A percentile compares a stretch with the other conserved stretches of the same genome.
Evolutionary conservation across 2,329 filamentous ascomycete genomes (phyloP).

Genomic region (Fragosphaeria purpurea): DNA sequence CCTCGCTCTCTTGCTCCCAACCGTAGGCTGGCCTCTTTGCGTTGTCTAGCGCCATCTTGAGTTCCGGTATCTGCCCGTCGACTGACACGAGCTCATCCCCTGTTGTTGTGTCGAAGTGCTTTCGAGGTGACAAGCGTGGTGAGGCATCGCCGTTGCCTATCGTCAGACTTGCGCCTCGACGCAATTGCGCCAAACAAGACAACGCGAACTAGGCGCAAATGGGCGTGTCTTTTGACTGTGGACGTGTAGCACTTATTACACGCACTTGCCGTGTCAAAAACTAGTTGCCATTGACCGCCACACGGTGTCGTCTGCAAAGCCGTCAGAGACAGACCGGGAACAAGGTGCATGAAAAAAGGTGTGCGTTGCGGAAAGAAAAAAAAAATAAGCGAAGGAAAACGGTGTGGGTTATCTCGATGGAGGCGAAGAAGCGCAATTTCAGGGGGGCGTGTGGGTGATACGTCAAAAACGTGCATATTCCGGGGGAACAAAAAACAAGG

Average conservation of each 20-base stretch:
- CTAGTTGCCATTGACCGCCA: no score
- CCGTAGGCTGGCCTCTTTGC: no score
- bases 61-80: neutral
- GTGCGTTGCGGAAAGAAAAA: neutral
- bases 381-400: neutral
- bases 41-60: no score
- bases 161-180: conserved; percentile 9
- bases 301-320: no score
- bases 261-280: no score
- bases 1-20: no score
- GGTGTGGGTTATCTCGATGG: no score
- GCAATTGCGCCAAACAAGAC: conserved; percentile 10
- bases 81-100: neutral
- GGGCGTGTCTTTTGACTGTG: no score
- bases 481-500: neutral
- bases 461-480: neutral
- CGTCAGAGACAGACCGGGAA: no score
- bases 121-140: neutral
- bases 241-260: no score
- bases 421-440: no score
- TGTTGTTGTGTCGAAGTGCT: neutral
- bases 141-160: neutral
- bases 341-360: no score
- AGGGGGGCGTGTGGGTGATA: neutral
- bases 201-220: neutral